Evolutionary conservation across 495 filamentous ascomycete genomes (phyloP), one percentile per base, ranked within the genome.

Genomic region (Sphaerosporella brunnea): DNA sequence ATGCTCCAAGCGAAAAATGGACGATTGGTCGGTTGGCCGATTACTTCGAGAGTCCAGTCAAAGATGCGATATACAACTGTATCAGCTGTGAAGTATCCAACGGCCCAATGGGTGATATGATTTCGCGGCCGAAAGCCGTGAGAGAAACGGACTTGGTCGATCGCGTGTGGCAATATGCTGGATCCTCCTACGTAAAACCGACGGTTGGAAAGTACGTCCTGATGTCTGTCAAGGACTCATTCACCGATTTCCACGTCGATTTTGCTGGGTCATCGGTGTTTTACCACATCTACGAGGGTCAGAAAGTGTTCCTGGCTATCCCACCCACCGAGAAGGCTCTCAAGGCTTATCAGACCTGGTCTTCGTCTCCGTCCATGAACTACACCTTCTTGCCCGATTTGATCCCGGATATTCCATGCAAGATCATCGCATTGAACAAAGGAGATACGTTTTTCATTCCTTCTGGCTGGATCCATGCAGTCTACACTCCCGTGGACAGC

Each of bases 361-460:
- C 76, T 53, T 74, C 77, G 53, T 78, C 77, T 21, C 77, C 77
- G 9, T 73, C 73, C n/a, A 79, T 82, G 59, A 77, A 81, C 49
- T 73, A 69, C 47, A 80, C 77, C 2, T 61, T 57, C 36, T 49
- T 61, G 18, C 51, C 58, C 3, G 49, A 51, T 42, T 28, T 58
- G 13, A 39, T 46, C 7, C 73, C 79, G 55, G 80, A 78, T 9
- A 79, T 80, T 51, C 78, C 82, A 50, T 84, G 80, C 61, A 80
- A 78, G 50, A 71, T 80, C 23, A 76, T 84, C 36, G 78, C 82
- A 52, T 73, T 84, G 4, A 70, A 66, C 15, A 75, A 79, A 53
- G 80, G 80, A 8, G 80, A 84, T 56, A 84, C 80, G 2, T 81
- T 84, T 75, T 63, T 84, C 32, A 84, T 84, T 48, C 80, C 80